Evolutionary conservation across 2,329 filamentous ascomycete species (phyloP).

Genomic region (Ceratocystis ficicola): DNA sequence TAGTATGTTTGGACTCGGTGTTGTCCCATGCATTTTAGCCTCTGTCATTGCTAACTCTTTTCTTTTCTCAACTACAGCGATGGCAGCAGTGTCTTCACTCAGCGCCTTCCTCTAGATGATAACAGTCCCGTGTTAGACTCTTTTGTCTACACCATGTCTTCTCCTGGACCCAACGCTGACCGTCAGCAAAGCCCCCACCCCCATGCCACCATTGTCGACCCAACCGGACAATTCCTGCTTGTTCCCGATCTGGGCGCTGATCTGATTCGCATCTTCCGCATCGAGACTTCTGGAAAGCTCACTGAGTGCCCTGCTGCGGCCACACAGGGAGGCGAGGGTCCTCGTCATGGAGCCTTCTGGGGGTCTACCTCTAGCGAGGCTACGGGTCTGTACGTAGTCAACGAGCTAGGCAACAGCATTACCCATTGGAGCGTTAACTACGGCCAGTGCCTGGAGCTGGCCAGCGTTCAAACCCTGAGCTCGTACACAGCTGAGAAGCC

Average conservation of each 20-base stretch:
- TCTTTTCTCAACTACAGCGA: conserved; percentile 27
- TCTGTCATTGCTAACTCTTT: background rate
- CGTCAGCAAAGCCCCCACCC: conserved; percentile 46
- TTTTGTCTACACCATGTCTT: conserved; percentile 33
- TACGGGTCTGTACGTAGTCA: conserved; percentile 32
- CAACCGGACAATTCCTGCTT: conserved; percentile 38
- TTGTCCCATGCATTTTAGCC: background rate
- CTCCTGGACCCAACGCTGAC: conserved; percentile 33
- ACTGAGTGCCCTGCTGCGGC: conserved; percentile 35
- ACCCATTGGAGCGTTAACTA: conserved; percentile 40
- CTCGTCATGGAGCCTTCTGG: conserved; percentile 43
- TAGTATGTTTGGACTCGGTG: conserved; percentile 31
- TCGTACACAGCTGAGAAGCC: conserved; percentile 36
- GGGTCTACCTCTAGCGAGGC: conserved; percentile 1
- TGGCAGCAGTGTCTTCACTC: conserved; percentile 35
- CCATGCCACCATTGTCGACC: conserved; percentile 40
- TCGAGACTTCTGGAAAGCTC: conserved; percentile 37
- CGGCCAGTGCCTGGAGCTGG: conserved; percentile 37
- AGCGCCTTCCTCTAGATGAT: conserved; percentile 31
- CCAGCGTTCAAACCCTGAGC: conserved; percentile 35
- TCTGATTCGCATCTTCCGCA: conserved; percentile 41
- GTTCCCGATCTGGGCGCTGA: conserved; percentile 44
- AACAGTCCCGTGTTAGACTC: conserved; percentile 29
- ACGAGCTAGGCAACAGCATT: conserved; percentile 40
- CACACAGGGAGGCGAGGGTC: conserved; percentile 38